Base-by-base conservation (phyloP, 768 basidiomycete genomes). In the Termitomyces heimii region DNA sequence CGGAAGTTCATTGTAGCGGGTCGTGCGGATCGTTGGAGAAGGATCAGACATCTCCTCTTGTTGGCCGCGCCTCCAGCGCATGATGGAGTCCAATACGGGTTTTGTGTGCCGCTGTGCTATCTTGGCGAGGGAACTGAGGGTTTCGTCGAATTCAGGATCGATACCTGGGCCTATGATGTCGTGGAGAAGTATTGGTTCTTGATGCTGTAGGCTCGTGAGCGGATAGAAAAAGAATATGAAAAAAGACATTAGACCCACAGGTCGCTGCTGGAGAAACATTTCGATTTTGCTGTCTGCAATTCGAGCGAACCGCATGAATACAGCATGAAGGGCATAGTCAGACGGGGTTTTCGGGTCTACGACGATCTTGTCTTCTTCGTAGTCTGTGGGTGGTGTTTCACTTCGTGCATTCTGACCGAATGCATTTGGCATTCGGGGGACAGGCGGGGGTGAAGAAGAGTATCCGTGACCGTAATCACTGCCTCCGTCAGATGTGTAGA, bases 281-380 rank as follows among this genome's bases (percentile, higher is more conserved):
- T 87, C 82, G n/a, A 95, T 87, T 65, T 92, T 92, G 29, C 74
- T 75, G 70, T 96, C 92, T 1, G 91, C 89, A 5, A 82, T 75
- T 0, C 86, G 81, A 9, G 89, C 90, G 63, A 95, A 95, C 3
- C 89, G 85, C 42, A 92, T 89, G 68, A 95, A 94, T 6, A 95
- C 81, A 0, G 92, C 90, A 66, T 92, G 90, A 13, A 95, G 73
- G 2, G 94, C 94, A 63, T 89, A 94, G 64, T 95, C 94, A 0
- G 88, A 85, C 2, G 94, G 92, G 12, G 88, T 92, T 66, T 84
- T 89, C 0, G 88, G 88, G 49, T 89, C 86, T 64, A 82, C 78
- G 22, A 80, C 72, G 47, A 86, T 77, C 65, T 84, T 83, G 63
- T 89, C 88, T 13, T 88, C 89, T 44, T 84, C 82, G 29, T 83